These are phyloP conservation scores for Vanrija pseudolonga DNA, from an alignment of 1,284 basidiomycete species.

Conservation along the genomic window DNA sequence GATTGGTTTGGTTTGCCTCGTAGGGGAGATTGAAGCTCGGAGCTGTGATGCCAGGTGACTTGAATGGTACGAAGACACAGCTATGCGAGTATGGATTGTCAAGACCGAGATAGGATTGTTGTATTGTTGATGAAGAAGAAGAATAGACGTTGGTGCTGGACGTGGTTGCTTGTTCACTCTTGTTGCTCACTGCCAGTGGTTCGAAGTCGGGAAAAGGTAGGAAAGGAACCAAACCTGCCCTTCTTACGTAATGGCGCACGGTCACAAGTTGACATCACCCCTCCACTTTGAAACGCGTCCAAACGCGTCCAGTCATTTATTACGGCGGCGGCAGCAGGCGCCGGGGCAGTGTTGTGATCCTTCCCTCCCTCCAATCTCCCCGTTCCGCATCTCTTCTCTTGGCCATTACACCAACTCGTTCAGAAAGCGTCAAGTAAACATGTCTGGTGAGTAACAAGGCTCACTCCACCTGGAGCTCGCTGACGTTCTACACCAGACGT, in stretches of 20 bases:
- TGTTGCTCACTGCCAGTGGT: too few relatives aligned
- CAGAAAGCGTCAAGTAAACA: not conserved
- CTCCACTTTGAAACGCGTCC: too few relatives aligned
- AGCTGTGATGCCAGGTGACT: too few relatives aligned
- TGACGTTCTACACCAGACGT: constrained; percentile 15
- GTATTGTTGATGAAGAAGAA: not conserved
- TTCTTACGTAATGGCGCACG: not conserved
- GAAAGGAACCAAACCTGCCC: not conserved
- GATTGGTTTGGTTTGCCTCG: not conserved
- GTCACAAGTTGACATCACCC: not conserved
- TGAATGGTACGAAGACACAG: too few relatives aligned
- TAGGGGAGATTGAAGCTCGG: too few relatives aligned
- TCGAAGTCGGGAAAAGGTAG: too few relatives aligned
- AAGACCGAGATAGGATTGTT: too few relatives aligned
- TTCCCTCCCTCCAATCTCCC: not conserved
- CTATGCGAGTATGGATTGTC: too few relatives aligned
- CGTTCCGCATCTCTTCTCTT: not conserved
- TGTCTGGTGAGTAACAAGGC: constrained; percentile 10
- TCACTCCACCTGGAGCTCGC: not conserved
- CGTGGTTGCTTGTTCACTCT: not conserved
- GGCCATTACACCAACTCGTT: not conserved
- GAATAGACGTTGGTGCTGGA: not conserved
- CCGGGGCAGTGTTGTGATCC: too few relatives aligned
- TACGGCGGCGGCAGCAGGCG: too few relatives aligned
- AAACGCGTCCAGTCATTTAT: not conserved